Base-by-base conservation (phyloP, 1,139 yeast species). In the Lodderomyces elongisporus region DNA sequence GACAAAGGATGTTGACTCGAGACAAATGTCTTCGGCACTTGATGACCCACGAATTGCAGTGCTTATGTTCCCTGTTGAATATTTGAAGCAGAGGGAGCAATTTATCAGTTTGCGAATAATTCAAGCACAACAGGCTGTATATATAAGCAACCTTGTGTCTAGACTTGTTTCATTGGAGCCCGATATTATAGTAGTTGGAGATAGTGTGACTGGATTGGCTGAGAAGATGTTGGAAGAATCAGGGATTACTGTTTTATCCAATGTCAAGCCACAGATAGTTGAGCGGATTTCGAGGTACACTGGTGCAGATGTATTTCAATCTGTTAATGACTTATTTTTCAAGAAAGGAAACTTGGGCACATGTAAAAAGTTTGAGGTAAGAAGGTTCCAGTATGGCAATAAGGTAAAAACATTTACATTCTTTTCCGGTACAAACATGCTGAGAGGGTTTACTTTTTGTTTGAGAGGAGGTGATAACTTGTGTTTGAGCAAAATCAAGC, bases 11-110 rank as follows among this genome's bases (percentile, higher is more conserved):
- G 64, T 89, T 26, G 95, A 95, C n/a, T 66, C 85, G 28, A 85
- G 81, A 49, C 58, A 73, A 3, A 93, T 93, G 98, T 74, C 87
- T 0, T 58, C 76, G 4, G 52, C 54, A 8, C 66, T 93, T 5
- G 49, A 54, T 1, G 70, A 74, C 32, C 97, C 99, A 0, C 73
- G 80, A 37, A 82, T 93, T 28, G 78, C 93, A 36, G 65, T 93
- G 21, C 70, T 93, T 8, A 82, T 88, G 69, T 91, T 93, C 48
- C 96, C 97, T 0, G 64, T 93, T 17, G 97, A 89, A 51, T 91
- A 88, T 47, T 70, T 80, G 42, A 78, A 83, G 41, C 74, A 66
- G 34, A 76, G 77, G 36, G 91, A 82, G 36, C 83, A 76, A 43
- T 84, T 88, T 39, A 78, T 88, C 54, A 83, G 94, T 50, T 62